Evolutionary conservation across 2,329 filamentous ascomycete species (phyloP), one percentile per base, ranked within the genome.

Genomic region (Monosporascus sp.): DNA sequence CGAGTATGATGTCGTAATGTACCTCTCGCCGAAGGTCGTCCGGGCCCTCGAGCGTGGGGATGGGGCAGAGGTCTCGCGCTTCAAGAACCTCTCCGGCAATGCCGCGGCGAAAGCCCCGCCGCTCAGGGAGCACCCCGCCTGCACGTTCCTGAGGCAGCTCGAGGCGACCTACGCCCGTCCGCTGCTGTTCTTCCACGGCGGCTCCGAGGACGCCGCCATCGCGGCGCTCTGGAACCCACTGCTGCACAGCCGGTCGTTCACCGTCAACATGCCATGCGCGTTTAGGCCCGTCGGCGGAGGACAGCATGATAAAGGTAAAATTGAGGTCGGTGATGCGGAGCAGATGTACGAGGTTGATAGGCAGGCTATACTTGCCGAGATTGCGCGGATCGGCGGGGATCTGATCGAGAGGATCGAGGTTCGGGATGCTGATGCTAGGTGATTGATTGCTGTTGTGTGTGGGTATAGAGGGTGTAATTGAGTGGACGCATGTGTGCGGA

Each of bases 1-100:
- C 9, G 91, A 96, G 59, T 99, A 92, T 68, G 90, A 97, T 67
- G 87, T 97, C 58, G 73, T 93, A n/a, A 75, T 99, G 51, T 82
- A 87, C 64, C 74, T 97, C 20, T 80, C 82, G 17, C 60, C 77
- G 35, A 83, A 80, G 59, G 73, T 73, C 48, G 66, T 81, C 45
- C 75, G 74, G 63, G 57, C 65, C 57, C 63, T 76, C 27, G 53
- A 70, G 61, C 66, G 70, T 44, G 61, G 72, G 54, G 59, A 67
- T 55, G 58, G 72, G 55, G 65, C 65, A 17, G 69, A 64, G 47
- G 71, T 74, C 47, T 71, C 77, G 1, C 78, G 79, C 31, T 97
- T 87, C 77, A 96, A 96, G 72, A 97, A 97, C 66, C 76, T 97
- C 37, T 82, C 77, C 79, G 52, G 77, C 73, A n/a, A 71, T 20